Percentiles rank a stretch among this genome's conserved stretches.
Evolutionary conservation across 306 rosid species (phyloP).

Genomic region (Citrullus colocynthis): DNA sequence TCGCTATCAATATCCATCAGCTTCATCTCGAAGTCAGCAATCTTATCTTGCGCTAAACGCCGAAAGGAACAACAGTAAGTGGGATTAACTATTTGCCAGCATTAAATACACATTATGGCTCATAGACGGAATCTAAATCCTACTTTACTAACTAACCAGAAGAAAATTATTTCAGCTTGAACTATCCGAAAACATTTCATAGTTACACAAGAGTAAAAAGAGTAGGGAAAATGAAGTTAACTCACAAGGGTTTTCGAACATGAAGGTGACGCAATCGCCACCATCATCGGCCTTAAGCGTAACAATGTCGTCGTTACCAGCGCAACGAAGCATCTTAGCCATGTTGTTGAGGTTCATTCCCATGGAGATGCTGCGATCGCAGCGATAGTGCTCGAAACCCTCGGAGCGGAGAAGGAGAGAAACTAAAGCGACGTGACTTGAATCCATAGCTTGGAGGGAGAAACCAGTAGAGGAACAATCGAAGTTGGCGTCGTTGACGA

Average conservation of each 20-base stretch:
- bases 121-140: background rate
- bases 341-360: constrained; percentile 50
- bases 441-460: constrained; percentile 66
- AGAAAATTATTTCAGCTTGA: background rate
- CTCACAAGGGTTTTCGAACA: constrained; percentile 59
- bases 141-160: background rate
- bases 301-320: constrained; percentile 47
- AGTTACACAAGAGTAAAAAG: background rate
- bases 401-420: constrained; percentile 49
- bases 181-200: background rate
- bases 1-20: constrained; percentile 57
- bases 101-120: background rate
- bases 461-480: constrained; percentile 19
- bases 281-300: constrained; percentile 63
- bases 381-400: constrained; percentile 54
- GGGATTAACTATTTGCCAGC: background rate
- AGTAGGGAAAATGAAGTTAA: background rate
- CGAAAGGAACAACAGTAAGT: background rate
- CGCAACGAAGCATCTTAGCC: constrained; percentile 54
- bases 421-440: constrained; percentile 47
- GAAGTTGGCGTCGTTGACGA: constrained; percentile 64
- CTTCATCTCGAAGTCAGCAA: constrained; percentile 66
- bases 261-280: constrained; percentile 43
- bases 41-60: constrained; percentile 38
- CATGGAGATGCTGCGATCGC: constrained; percentile 53